These are phyloP conservation scores for Saturnispora mendoncae DNA, from an alignment of 805 yeast genomes.

Conservation along the genomic window DNA sequence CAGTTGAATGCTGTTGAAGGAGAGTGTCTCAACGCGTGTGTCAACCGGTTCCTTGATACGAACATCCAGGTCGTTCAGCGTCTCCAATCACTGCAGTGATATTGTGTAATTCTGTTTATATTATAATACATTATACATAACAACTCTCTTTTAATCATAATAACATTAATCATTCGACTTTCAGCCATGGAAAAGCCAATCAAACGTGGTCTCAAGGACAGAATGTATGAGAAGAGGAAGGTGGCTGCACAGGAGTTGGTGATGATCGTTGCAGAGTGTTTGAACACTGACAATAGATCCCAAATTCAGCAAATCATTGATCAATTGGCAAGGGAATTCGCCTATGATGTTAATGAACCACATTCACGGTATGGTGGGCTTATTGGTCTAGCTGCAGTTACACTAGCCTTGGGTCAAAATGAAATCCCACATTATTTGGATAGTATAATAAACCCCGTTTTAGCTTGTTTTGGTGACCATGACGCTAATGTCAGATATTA, in stretches of 20 bases:
- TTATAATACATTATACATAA: too few relatives aligned
- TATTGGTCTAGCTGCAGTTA: conserved; percentile 91
- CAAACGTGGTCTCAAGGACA: conserved; percentile 59
- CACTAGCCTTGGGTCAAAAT: conserved; percentile 80
- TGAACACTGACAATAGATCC: conserved; percentile 46
- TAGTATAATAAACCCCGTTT: conserved; percentile 82
- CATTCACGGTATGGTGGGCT: conserved; percentile 91
- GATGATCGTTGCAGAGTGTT: conserved; percentile 59
- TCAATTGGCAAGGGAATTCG: conserved; percentile 68
- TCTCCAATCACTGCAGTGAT: conserved; percentile 18
- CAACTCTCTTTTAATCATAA: too few relatives aligned
- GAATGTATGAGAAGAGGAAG: conserved; percentile 70
- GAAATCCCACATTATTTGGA: conserved; percentile 80
- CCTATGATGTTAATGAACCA: conserved; percentile 77
- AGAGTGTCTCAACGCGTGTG: conserved; percentile 68
- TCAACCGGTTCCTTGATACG: conserved; percentile 79
- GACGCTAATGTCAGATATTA: conserved; percentile 95
- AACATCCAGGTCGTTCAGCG: conserved; percentile 73
- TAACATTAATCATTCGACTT: too few relatives aligned
- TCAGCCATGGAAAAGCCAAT: conserved; percentile 43
- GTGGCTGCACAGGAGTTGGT: conserved; percentile 75
- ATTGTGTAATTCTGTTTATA: neutral
- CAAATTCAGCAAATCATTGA: conserved; percentile 56
- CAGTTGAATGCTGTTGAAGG: conserved; percentile 53
- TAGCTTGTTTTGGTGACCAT: conserved; percentile 94